Conservation (phyloP, 306 rosid species). For the Purshia tridentata region DNA sequence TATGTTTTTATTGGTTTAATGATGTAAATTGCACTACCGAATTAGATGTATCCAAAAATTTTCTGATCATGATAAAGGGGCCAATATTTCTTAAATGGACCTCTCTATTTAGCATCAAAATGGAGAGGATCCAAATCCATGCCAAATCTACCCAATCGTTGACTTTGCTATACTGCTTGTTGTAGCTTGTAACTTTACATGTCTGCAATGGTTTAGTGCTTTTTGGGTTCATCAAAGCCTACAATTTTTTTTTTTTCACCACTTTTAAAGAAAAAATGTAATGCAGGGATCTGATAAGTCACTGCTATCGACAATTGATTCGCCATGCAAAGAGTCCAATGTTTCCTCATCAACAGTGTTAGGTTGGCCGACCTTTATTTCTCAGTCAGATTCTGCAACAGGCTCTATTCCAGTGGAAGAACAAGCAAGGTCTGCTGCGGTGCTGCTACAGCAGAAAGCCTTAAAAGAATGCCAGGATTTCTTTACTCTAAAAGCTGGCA, state of each 20-base stretch:
- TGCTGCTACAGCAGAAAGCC: conserved; percentile 14
- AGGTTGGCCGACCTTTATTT: conserved; percentile 8
- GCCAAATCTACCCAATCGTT: no score
- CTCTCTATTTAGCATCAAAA: no score
- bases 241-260: not conserved
- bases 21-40: not conserved
- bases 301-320: conserved; percentile 3
- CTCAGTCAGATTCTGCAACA: not conserved
- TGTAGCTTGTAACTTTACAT: no score
- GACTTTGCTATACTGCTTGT: no score
- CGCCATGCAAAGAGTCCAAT: conserved; percentile 21
- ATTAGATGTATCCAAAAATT: not conserved
- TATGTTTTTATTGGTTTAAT: not conserved
- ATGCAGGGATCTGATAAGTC: conserved; percentile 9
- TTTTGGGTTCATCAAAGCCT: not conserved
- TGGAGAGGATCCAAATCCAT: no score
- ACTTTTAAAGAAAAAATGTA: not conserved
- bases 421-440: conserved; percentile 9
- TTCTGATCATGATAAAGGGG: no score
- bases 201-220: no score
- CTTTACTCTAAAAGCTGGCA: not conserved
- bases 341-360: not conserved
- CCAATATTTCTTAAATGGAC: no score
- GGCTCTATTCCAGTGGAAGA: conserved; percentile 14
- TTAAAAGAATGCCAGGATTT: conserved; percentile 16